Base-by-base conservation (phyloP, 169 alveolate genomes). In the Cryptosporidium ryanae region DNA sequence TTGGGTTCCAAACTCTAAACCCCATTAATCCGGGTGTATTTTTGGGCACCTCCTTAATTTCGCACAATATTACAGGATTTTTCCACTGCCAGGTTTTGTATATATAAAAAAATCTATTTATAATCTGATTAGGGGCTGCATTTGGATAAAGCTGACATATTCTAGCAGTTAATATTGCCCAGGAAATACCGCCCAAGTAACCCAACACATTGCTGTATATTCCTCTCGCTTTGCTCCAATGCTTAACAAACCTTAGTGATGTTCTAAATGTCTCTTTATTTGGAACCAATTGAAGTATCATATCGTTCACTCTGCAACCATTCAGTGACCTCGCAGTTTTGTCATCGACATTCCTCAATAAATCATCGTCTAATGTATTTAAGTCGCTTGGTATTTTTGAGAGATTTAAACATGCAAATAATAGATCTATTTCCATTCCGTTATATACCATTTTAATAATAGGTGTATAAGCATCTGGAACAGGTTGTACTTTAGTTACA, bases 201-300 rank as follows among this genome's bases (percentile, higher is more conserved):
- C 91, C 91, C 4, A 83, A 52, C 34, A 97, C 99, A 84, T 98
- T 98, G 65, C 98, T 94, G 93, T 97, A 97, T n/a, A 98, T 92
- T n/a, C 99, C 99, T 82, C 99, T 91, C 76, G 94, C 90, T 90
- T 97, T 96, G 64, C 99, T 99, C 99, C 99, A 98, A 70, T 96
- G 95, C 91, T 98, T 97, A 44, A 98, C 95, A 68, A 96, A 95
- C 57, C 99, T 90, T 83, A 98, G 93, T 10, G 99, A 95, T 46
- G 96, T 93, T 84, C 98, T 92, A 91, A 97, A 96, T 89, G 94
- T 91, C 17, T 94, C 97, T 54, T 93, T 90, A 71, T 96, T 94
- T 13, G 99, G 99, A 1, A 98, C 99, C 13, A 96, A 92, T 46
- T 92, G 82, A 50, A 98, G 92, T 34, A 97, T 96, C 82, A 95